Percentiles rank a stretch among this genome's conserved stretches.
Conservation (phyloP, 2,329 filamentous ascomycete genomes). For the Trichoderma afroharzianum region DNA sequence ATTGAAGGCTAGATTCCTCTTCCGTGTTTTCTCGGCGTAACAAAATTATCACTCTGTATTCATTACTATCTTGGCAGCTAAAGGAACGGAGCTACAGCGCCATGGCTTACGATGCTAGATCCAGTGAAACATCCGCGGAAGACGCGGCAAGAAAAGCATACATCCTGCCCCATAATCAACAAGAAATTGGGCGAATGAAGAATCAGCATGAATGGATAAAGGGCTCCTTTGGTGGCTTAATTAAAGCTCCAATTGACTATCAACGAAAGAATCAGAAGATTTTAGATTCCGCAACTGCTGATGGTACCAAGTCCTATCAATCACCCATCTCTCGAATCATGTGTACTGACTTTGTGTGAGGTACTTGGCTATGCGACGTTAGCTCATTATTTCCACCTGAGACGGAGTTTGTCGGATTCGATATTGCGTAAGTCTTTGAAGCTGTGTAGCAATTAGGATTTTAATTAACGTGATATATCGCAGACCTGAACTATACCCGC, state of each 20-base stretch:
- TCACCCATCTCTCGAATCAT: neutral
- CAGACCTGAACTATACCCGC: neutral
- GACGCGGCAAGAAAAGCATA: neutral
- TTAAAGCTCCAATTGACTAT: constrained; percentile 11
- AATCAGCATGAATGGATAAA: constrained; percentile 18
- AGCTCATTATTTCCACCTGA: constrained; percentile 2
- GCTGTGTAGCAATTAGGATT: neutral
- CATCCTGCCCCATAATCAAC: constrained; percentile 4
- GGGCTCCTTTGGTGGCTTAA: constrained; percentile 8
- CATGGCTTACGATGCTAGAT: neutral
- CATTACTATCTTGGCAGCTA: neutral
- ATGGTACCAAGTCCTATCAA: neutral
- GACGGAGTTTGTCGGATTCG: constrained; percentile 12
- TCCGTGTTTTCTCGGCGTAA: neutral
- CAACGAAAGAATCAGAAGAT: neutral
- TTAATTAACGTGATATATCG: neutral
- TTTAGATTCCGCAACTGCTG: constrained; percentile 12
- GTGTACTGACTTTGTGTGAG: neutral
- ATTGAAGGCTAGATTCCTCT: neutral
- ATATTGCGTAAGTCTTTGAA: constrained; percentile 12
- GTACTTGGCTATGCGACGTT: constrained; percentile 11
- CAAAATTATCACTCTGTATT: neutral
- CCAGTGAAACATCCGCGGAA: neutral
- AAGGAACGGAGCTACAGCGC: neutral
- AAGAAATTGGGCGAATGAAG: constrained; percentile 15